Evolutionary conservation across 495 filamentous ascomycete genomes (phyloP).

Genomic region (Polyplosphaeria fusca): DNA sequence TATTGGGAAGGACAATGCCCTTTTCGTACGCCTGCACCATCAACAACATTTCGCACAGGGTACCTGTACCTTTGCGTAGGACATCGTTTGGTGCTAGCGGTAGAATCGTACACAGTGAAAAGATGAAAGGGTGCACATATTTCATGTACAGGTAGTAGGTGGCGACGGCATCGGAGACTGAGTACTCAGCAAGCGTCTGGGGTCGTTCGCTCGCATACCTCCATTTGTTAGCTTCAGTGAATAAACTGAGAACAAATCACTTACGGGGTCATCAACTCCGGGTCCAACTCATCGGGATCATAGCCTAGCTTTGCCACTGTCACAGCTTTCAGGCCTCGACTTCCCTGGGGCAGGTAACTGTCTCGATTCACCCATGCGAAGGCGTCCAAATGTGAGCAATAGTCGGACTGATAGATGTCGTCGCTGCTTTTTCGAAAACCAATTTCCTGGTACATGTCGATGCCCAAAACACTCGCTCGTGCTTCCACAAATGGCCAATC

Average conservation of each 20-base stretch:
- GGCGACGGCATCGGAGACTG: constrained; percentile 96
- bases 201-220: constrained; percentile 82
- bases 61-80: constrained; percentile 92
- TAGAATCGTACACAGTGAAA: constrained; percentile 95
- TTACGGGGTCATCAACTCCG: constrained; percentile 86
- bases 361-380: constrained; percentile 99
- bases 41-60: constrained; percentile 95
- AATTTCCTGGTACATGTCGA: constrained; percentile 99
- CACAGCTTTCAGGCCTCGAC: constrained; percentile 94
- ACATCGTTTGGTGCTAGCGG: constrained; percentile 91
- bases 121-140: constrained; percentile 99
- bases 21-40: constrained; percentile 97
- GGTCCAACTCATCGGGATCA: constrained; percentile 96
- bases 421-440: constrained; percentile 93
- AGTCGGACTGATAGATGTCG: constrained; percentile 90
- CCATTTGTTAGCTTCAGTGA: constrained; percentile 3
- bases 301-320: constrained; percentile 97
- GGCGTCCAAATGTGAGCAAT: constrained; percentile 98
- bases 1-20: constrained; percentile 91
- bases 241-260: not conserved
- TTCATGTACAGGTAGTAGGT: constrained; percentile 99
- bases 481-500: constrained; percentile 99
- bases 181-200: constrained; percentile 94
- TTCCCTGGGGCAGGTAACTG: constrained; percentile 95
- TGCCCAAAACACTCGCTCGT: constrained; percentile 85